A percentile compares a stretch with the other conserved stretches of the same genome.
Evolutionary conservation across 148 eudicot genomes (phyloP).

Genomic region (Rhododendron vialii): DNA sequence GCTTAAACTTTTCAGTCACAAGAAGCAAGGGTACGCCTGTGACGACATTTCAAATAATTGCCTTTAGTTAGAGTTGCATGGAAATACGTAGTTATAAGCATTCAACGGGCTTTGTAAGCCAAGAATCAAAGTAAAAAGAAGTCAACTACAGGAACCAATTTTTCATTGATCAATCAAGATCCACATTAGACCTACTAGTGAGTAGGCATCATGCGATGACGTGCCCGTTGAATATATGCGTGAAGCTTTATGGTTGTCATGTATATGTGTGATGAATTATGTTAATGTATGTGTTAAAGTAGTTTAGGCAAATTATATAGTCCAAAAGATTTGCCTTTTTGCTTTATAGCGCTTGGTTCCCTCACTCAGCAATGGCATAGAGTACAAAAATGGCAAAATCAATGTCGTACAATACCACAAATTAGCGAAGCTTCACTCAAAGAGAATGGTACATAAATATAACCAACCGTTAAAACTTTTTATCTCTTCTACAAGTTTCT

Average conservation of each 20-base stretch:
- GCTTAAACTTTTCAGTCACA: constrained; percentile 77
- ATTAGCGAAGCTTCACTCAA: neutral
- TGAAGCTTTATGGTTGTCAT: too few relatives aligned
- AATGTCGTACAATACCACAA: neutral
- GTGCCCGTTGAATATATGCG: too few relatives aligned
- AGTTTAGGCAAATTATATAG: too few relatives aligned
- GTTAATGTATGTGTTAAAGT: too few relatives aligned
- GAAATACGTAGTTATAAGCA: neutral
- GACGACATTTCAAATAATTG: constrained; percentile 3
- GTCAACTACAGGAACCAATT: neutral
- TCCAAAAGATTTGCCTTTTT: too few relatives aligned
- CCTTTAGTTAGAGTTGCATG: neutral
- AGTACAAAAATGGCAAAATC: too few relatives aligned
- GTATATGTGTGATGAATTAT: too few relatives aligned
- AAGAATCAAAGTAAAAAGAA: neutral
- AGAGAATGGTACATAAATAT: neutral
- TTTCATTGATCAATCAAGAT: neutral
- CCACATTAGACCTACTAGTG: neutral
- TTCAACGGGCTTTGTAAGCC: neutral
- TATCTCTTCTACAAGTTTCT: constrained; percentile 67
- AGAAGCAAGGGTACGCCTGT: constrained; percentile 63
- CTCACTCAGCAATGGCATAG: too few relatives aligned
- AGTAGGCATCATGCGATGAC: too few relatives aligned
- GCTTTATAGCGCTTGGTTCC: too few relatives aligned
- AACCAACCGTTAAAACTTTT: constrained; percentile 67